These are phyloP conservation scores for Grosmannia clavigera DNA, from an alignment of 2,329 filamentous ascomycete species.

Conservation along the genomic window DNA sequence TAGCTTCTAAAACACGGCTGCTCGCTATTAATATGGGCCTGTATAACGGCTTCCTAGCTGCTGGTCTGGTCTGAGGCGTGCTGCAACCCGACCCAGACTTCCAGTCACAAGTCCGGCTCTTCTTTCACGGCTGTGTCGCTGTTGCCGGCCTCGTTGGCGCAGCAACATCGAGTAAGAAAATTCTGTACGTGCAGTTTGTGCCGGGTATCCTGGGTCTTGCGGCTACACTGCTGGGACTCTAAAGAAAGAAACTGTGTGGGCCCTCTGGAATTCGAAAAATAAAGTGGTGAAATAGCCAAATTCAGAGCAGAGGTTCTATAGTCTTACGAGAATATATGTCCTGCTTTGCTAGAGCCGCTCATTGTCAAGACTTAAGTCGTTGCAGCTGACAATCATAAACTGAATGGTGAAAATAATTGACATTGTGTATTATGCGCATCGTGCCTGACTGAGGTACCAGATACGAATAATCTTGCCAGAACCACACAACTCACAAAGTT, in stretches of 20 bases:
- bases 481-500: no score
- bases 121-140: conserved; percentile 32
- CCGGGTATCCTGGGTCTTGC: conserved; percentile 21
- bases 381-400: no score
- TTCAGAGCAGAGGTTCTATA: no score
- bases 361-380: no score
- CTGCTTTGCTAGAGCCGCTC: no score
- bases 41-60: conserved; percentile 41
- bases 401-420: no score
- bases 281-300: no score
- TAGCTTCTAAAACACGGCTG: conserved; percentile 29
- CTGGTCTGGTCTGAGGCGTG: conserved; percentile 34
- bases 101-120: conserved; percentile 30
- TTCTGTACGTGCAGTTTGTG: conserved; percentile 30
- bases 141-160: conserved; percentile 34
- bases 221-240: conserved; percentile 14
- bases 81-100: conserved; percentile 30
- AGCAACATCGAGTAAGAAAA: conserved; percentile 26
- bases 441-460: no score
- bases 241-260: neutral
- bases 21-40: conserved; percentile 39
- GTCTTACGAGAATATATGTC: no score
- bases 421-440: no score
- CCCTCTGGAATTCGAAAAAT: no score
- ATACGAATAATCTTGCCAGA: no score